phyloP scores from a whole-genome alignment of 2,329 filamentous ascomycete genomes.

The Madurella mycetomatis region DNA sequence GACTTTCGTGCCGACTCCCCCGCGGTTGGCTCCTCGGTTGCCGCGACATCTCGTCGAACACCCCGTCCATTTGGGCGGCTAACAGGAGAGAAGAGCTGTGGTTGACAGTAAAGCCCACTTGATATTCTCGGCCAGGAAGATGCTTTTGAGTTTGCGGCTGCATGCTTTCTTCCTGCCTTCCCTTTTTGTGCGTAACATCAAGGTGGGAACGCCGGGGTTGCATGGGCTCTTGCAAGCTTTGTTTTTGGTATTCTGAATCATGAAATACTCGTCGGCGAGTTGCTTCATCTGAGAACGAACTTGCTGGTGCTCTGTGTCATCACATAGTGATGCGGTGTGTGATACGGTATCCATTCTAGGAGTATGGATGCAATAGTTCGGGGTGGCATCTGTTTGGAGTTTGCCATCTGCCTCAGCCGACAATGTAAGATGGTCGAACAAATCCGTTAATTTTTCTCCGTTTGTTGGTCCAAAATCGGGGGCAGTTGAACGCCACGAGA shows the following conservation, averaged over 20 bases:
- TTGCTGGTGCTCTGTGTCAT: not conserved
- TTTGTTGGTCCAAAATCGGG: too few relatives aligned
- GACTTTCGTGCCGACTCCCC: not conserved
- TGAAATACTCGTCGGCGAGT: not conserved
- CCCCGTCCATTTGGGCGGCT: constrained; percentile 12
- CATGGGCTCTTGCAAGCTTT: not conserved
- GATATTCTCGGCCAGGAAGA: not conserved
- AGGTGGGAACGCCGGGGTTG: not conserved
- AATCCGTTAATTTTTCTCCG: too few relatives aligned
- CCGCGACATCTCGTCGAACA: constrained; percentile 4
- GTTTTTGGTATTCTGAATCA: not conserved
- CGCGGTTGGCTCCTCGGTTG: not conserved
- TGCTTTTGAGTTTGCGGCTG: not conserved
- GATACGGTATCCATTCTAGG: too few relatives aligned
- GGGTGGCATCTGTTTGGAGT: too few relatives aligned
- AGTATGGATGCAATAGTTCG: too few relatives aligned
- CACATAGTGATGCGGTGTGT: too few relatives aligned
- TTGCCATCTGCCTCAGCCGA: too few relatives aligned
- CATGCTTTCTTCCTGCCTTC: too few relatives aligned
- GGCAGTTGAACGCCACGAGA: too few relatives aligned
- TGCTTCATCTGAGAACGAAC: not conserved
- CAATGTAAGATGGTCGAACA: too few relatives aligned
- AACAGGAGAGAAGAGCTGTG: not conserved
- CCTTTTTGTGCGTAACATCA: too few relatives aligned
- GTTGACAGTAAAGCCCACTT: not conserved